Evolutionary conservation across 805 yeast species (phyloP), one percentile per base, ranked within the genome.

Genomic region (Jamesozyma lodderae): DNA sequence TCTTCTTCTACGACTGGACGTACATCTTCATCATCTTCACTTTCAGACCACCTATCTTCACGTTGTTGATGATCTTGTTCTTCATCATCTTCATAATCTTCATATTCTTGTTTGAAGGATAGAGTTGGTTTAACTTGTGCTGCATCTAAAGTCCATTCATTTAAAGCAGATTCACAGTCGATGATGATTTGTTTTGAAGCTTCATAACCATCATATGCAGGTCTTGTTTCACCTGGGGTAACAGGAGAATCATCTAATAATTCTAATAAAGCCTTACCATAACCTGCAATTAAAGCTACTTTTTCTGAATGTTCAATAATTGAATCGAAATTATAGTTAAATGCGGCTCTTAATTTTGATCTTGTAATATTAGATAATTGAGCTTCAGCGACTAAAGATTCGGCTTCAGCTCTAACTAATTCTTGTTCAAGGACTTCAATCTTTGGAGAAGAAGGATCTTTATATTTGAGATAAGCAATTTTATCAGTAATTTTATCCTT

Each of bases 211-310:
- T 82, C 94, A 61, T 82, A 82, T 42, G 88, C 81, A 29, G 88
- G 81, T 76, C 92, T 80, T 35, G 90, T 81, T 68, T 83, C 94
- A 70, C 94, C 94, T 42, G 94, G 94, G 42, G 90, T 81, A 37
- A 83, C 90, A 45, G 92, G 83, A 45, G 85, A 67, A 56, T 82
- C 92, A 57, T 83, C 94, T 58, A 84, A 70, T 58, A 84, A 72
- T 66, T 82, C 90, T 57, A 84, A 70, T 42, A 84, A 64, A 23
- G 90, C 92, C 68, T 82, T 82, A 66, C 94, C 94, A 69, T 84
- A 82, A 44, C 92, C 90, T 38, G 94, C 90, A 63, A 85, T 80
- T 54, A 84, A 69, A 40, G 92, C 90, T 50, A 79, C 72, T 65
- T 83, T 84, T 68, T 84, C 94, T 45, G 94, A 79, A 58, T 77